Evolutionary conservation across 176 grass and related monocot species (phyloP).

Genomic region (Paspalum vaginatum): DNA sequence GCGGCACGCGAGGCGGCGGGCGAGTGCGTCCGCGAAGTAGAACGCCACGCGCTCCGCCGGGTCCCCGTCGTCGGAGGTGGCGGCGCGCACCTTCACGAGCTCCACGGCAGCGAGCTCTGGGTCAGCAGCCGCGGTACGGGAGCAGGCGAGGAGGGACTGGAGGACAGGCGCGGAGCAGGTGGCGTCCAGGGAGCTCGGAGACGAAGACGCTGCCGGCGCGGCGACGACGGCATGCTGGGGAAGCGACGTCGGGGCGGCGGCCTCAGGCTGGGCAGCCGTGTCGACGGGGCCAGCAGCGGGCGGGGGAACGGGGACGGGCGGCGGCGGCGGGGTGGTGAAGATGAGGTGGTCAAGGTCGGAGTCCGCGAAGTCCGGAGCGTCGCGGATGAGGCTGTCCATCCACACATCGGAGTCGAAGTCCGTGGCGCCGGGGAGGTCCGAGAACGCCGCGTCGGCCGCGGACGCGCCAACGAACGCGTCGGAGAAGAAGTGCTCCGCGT

Average conservation of each 20-base stretch:
- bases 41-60: constrained; percentile 87
- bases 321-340: constrained; percentile 53
- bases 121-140: constrained; percentile 52
- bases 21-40: constrained; percentile 88
- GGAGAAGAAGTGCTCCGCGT: constrained; percentile 57
- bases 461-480: constrained; percentile 47
- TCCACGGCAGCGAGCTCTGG: constrained; percentile 62
- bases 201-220: constrained; percentile 36
- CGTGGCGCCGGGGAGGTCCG: constrained; percentile 52
- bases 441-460: constrained; percentile 48
- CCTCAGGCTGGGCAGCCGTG: neutral
- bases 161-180: constrained; percentile 61
- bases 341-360: constrained; percentile 80
- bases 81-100: constrained; percentile 60
- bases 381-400: constrained; percentile 98
- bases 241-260: constrained; percentile 18
- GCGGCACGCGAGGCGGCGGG: constrained; percentile 47
- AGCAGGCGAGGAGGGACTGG: constrained; percentile 66
- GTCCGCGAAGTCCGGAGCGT: constrained; percentile 66
- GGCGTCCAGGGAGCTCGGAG: constrained; percentile 38
- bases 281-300: neutral
- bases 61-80: constrained; percentile 61
- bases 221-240: constrained; percentile 8
- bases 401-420: constrained; percentile 95
- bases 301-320: neutral